Conservation (phyloP, 352 stramenopile species). For the Pythium phragmitis region DNA sequence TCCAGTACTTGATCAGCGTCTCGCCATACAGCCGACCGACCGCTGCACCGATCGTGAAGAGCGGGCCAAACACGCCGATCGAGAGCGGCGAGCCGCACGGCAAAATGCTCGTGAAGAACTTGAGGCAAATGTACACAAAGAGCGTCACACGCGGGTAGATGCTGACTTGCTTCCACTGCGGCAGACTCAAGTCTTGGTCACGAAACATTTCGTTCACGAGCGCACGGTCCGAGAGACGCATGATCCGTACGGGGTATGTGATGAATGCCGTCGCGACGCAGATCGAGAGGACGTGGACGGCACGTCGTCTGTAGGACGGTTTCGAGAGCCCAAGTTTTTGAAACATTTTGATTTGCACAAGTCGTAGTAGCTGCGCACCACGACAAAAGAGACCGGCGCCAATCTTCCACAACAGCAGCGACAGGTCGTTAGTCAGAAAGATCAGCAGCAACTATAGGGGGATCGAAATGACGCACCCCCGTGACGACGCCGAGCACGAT, state of each 20-base stretch:
- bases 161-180: slow-evolving; percentile 63
- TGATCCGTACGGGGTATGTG: slow-evolving; percentile 71
- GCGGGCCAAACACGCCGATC: slow-evolving; percentile 76
- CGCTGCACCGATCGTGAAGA: slow-evolving; percentile 82
- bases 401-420: slow-evolving; percentile 33
- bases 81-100: slow-evolving; percentile 72
- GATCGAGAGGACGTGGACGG: slow-evolving; percentile 62
- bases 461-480: slow-evolving; percentile 39
- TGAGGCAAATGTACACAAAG: slow-evolving; percentile 70
- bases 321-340: slow-evolving; percentile 48
- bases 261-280: slow-evolving; percentile 54
- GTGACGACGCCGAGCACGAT: slow-evolving; percentile 62
- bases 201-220: slow-evolving; percentile 82
- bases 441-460: not conserved
- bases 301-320: slow-evolving; percentile 51
- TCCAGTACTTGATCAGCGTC: slow-evolving; percentile 75
- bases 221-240: slow-evolving; percentile 61
- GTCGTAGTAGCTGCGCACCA: slow-evolving; percentile 43
- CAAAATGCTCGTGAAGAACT: slow-evolving; percentile 68
- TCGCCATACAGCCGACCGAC: slow-evolving; percentile 76
- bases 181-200: slow-evolving; percentile 53
- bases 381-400: slow-evolving; percentile 66
- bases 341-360: slow-evolving; percentile 53
- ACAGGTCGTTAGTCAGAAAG: too few species aligned
- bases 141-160: slow-evolving; percentile 57